Conservation (phyloP, 139 green algal species). For the Dunaliella sp. region DNA sequence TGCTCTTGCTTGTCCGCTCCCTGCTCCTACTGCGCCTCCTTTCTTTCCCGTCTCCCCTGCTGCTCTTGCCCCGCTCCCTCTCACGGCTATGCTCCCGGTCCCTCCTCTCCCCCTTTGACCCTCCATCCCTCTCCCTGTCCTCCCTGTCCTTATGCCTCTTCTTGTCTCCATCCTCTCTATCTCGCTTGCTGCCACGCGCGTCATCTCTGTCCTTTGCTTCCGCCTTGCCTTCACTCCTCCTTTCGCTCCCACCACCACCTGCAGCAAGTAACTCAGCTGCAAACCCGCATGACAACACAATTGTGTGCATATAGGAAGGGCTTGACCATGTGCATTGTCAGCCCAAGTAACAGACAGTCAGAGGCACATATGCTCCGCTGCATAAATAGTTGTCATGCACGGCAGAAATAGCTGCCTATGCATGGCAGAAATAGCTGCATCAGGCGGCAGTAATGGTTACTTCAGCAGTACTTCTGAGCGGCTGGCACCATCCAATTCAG, state of each 20-base stretch:
- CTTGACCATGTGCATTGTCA: no score
- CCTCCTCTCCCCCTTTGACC: not conserved
- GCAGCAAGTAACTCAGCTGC: not conserved
- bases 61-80: not conserved
- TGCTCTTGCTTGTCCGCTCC: not conserved
- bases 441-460: not conserved
- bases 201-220: not conserved
- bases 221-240: not conserved
- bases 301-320: not conserved
- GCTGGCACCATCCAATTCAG: no score
- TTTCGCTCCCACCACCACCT: not conserved
- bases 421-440: not conserved
- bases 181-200: not conserved
- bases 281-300: not conserved
- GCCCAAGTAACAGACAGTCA: no score
- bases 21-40: not conserved
- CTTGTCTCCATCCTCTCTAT: not conserved
- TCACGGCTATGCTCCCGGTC: not conserved
- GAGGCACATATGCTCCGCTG: not conserved
- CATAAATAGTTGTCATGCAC: not conserved
- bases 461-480: not conserved
- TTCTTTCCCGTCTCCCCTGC: not conserved
- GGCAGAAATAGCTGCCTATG: not conserved
- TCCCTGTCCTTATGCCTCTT: not conserved
- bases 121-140: not conserved